A percentile compares a stretch with the other conserved stretches of the same genome.
Evolutionary conservation across 257 asterid species (phyloP).

Genomic region (Penstemon davidsonii): DNA sequence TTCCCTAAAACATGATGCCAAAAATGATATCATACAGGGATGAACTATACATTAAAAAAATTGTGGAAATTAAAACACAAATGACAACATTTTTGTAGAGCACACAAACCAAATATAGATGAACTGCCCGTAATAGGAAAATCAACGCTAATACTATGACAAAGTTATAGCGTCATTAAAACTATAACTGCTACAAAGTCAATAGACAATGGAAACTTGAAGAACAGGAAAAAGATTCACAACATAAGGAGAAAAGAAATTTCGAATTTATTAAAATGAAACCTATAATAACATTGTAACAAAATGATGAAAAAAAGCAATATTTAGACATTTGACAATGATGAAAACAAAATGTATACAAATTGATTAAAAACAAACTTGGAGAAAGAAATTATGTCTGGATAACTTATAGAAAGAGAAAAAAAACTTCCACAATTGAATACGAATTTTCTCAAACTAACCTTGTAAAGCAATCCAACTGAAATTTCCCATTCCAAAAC

Average conservation of each 20-base stretch:
- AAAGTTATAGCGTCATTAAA: neutral
- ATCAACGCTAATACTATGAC: constrained; percentile 4
- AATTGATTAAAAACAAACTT: neutral
- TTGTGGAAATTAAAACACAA: constrained; percentile 4
- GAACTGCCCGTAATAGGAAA: constrained; percentile 10
- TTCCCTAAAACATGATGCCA: too few species aligned
- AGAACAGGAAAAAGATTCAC: neutral
- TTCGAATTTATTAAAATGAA: neutral
- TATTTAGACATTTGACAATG: neutral
- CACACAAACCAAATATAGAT: constrained; percentile 12
- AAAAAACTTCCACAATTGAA: constrained; percentile 23
- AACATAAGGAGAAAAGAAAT: neutral
- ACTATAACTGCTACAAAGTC: neutral
- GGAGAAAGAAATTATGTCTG: constrained; percentile 3
- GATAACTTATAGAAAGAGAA: constrained; percentile 1
- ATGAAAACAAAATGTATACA: neutral
- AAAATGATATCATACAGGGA: neutral
- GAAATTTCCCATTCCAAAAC: constrained; percentile 99
- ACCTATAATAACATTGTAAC: neutral
- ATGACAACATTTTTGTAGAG: constrained; percentile 4
- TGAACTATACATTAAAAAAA: neutral
- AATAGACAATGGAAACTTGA: too few species aligned
- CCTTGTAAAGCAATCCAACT: constrained; percentile 94
- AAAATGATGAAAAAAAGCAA: neutral
- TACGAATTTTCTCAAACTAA: constrained; percentile 30